These are phyloP conservation scores for Teratosphaeriaceae sp. DNA, from an alignment of 2,329 filamentous ascomycete species.

Conservation along the genomic window DNA sequence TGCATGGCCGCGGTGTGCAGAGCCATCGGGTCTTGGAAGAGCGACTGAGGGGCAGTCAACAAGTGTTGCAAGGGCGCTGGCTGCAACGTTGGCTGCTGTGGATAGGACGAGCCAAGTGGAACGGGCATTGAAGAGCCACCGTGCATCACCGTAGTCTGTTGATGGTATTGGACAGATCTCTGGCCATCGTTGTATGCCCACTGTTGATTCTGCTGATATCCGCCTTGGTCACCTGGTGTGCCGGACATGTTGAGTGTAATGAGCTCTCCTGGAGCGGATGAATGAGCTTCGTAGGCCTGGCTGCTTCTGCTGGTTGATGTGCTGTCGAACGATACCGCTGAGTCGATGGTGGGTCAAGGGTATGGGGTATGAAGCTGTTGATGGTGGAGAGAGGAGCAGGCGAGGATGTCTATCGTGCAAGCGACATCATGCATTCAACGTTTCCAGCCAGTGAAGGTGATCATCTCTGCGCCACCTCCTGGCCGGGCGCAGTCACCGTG, in stretches of 20 bases:
- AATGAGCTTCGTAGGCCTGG: no score
- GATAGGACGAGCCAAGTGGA: neutral
- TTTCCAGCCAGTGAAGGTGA: no score
- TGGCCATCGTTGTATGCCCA: constrained; percentile 7
- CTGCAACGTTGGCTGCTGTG: neutral
- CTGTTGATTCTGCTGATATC: constrained; percentile 6
- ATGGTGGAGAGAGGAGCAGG: no score
- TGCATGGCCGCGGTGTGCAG: neutral
- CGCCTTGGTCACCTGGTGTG: constrained; percentile 1
- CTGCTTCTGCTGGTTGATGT: no score
- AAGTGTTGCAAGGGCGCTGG: neutral
- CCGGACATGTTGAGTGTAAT: constrained; percentile 5
- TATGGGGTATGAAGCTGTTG: no score
- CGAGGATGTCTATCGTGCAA: no score
- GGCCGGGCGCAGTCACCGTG: no score
- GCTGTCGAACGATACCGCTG: no score
- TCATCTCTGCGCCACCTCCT: no score
- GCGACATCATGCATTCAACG: no score
- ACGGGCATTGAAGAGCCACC: neutral
- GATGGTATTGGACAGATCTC: constrained; percentile 2
- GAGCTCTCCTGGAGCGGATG: no score
- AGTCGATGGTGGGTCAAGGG: no score
- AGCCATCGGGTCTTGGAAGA: neutral
- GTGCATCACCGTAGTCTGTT: neutral
- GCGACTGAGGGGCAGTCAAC: neutral